Conservation (phyloP, 768 basidiomycete genomes). For the Leccinum aurantiacum region DNA sequence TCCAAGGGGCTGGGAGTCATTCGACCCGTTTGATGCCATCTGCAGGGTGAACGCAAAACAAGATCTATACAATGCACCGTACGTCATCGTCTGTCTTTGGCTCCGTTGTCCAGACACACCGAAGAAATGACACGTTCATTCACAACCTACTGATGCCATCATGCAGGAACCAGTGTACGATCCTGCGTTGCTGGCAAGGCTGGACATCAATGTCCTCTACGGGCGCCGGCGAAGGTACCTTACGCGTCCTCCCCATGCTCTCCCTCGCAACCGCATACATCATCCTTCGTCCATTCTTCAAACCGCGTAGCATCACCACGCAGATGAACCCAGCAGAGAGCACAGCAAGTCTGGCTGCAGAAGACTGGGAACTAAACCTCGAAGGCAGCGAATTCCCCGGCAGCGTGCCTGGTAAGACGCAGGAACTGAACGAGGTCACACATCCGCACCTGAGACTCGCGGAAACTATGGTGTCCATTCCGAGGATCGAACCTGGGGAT, state of each 20-base stretch:
- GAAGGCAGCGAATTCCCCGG: constrained; percentile 55
- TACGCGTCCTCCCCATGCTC: constrained; percentile 60
- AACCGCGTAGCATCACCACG: constrained; percentile 25
- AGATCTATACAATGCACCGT: constrained; percentile 64
- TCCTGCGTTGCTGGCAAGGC: constrained; percentile 59
- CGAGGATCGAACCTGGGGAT: constrained; percentile 60
- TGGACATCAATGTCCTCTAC: constrained; percentile 56
- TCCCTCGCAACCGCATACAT: constrained; percentile 57
- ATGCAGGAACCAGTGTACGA: constrained; percentile 50
- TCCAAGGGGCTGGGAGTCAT: constrained; percentile 40
- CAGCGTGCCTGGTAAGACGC: constrained; percentile 50
- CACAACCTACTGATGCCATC: constrained; percentile 1
- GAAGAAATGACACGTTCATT: background rate
- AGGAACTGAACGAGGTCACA: constrained; percentile 52
- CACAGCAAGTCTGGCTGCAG: constrained; percentile 32
- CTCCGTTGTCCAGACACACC: constrained; percentile 10
- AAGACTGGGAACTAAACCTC: constrained; percentile 58
- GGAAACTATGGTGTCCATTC: constrained; percentile 57
- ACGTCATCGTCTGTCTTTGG: constrained; percentile 10
- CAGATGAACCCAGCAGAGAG: background rate
- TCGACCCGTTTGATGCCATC: constrained; percentile 51
- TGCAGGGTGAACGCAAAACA: constrained; percentile 51
- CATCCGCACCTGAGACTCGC: constrained; percentile 64
- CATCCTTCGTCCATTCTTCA: constrained; percentile 68
- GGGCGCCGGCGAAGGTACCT: constrained; percentile 60